Percentiles rank a stretch among this genome's conserved stretches.
These are phyloP conservation scores for Conticribra weissflogii DNA, from an alignment of 108 stramenopile genomes.

Conservation along the genomic window DNA sequence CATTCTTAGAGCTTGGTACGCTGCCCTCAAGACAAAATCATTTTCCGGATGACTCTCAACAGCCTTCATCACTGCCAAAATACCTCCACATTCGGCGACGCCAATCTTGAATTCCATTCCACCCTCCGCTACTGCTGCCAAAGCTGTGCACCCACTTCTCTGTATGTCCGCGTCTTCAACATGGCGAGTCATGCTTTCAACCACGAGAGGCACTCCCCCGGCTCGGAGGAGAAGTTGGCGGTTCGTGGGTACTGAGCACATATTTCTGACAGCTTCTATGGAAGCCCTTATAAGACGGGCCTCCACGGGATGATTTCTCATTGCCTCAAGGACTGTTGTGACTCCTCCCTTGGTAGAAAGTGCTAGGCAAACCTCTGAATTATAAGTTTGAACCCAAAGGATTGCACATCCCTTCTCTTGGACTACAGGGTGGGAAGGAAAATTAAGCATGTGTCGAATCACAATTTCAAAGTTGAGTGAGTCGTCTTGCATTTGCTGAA, in stretches of 20 bases:
- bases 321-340: constrained; percentile 46
- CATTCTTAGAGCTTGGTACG: constrained; percentile 48
- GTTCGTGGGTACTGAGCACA: constrained; percentile 30
- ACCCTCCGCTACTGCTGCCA: constrained; percentile 40
- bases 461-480: constrained; percentile 29
- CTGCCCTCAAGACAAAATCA: constrained; percentile 39
- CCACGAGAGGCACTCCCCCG: constrained; percentile 31
- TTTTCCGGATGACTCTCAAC: constrained; percentile 50
- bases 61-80: constrained; percentile 52
- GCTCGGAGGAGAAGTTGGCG: constrained; percentile 26
- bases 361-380: constrained; percentile 42
- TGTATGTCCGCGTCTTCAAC: constrained; percentile 31
- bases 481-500: constrained; percentile 34
- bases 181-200: constrained; percentile 30
- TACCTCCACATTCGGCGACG: constrained; percentile 45
- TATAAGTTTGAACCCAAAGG: constrained; percentile 56
- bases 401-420: constrained; percentile 54
- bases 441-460: constrained; percentile 42
- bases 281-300: constrained; percentile 34
- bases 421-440: constrained; percentile 35
- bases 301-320: constrained; percentile 43
- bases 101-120: constrained; percentile 47
- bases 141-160: constrained; percentile 29
- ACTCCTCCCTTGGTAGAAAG: constrained; percentile 52
- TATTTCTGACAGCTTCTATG: constrained; percentile 51